Conservation (phyloP, 1,284 basidiomycete species). For the Puccinia brachypodii region DNA sequence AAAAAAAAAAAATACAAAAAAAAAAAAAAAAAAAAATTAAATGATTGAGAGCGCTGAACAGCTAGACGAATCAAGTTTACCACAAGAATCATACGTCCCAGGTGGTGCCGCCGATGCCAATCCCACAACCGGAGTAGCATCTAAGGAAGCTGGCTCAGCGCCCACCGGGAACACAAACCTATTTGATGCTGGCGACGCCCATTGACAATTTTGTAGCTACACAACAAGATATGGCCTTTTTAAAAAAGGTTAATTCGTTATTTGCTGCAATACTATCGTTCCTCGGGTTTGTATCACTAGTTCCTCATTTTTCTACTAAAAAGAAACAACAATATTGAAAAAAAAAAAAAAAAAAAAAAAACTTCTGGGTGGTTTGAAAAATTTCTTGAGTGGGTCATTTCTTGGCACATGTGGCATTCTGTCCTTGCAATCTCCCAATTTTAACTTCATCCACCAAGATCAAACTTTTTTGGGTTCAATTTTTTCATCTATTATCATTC, state of each 20-base stretch:
- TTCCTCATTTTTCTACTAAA: not conserved
- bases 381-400: no score
- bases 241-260: not conserved
- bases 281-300: not conserved
- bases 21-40: no score
- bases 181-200: slow-evolving; percentile 47
- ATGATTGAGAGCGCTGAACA: slow-evolving; percentile 56
- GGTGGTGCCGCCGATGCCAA: not conserved
- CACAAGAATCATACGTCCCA: slow-evolving; percentile 56
- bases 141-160: not conserved
- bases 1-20: no score
- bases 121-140: not conserved
- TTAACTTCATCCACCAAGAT: no score
- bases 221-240: not conserved
- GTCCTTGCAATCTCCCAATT: no score
- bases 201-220: slow-evolving; percentile 18
- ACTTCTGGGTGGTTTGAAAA: no score
- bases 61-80: slow-evolving; percentile 56
- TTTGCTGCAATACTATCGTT: slow-evolving; percentile 1
- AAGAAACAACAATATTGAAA: no score
- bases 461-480: no score
- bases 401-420: no score
- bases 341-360: no score
- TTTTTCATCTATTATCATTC: no score
- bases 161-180: slow-evolving; percentile 30